Percentiles rank a stretch among this genome's conserved stretches.
Evolutionary conservation across 1,284 basidiomycete species (phyloP).

Genomic region (Erythrobasidium hasegawianum): DNA sequence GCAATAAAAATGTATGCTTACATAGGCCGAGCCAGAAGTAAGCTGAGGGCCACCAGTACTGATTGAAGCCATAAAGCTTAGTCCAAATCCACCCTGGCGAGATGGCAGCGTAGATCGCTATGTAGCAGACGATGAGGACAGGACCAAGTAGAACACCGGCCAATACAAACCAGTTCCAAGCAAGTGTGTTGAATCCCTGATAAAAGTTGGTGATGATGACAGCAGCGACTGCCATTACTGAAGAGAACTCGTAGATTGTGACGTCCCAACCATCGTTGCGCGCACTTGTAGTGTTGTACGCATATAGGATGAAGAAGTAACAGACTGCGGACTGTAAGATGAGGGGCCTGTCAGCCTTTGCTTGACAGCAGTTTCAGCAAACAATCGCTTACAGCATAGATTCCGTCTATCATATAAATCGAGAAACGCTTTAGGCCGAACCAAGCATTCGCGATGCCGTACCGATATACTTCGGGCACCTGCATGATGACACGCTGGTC

Average conservation of each 20-base stretch:
- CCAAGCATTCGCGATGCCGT: slow-evolving; percentile 75
- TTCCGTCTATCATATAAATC: slow-evolving; percentile 82
- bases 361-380: too few relatives aligned
- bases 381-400: slow-evolving; percentile 67
- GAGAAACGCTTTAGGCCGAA: slow-evolving; percentile 74
- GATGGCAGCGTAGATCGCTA: slow-evolving; percentile 74
- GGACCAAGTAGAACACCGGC: slow-evolving; percentile 78
- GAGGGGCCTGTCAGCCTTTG: too few relatives aligned
- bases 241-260: slow-evolving; percentile 78
- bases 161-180: slow-evolving; percentile 92
- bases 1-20: neutral
- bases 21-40: slow-evolving; percentile 78
- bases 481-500: slow-evolving; percentile 85
- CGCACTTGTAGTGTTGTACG: slow-evolving; percentile 71
- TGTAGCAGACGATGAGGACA: slow-evolving; percentile 67
- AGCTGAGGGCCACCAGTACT: slow-evolving; percentile 78
- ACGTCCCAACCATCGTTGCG: slow-evolving; percentile 77
- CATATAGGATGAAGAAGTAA: slow-evolving; percentile 81
- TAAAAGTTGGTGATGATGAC: slow-evolving; percentile 80
- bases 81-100: slow-evolving; percentile 57
- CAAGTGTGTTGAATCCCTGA: slow-evolving; percentile 81
- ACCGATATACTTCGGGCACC: slow-evolving; percentile 84
- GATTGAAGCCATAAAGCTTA: slow-evolving; percentile 52
- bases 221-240: slow-evolving; percentile 76
- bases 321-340: slow-evolving; percentile 81